Evolutionary conservation across 2,329 filamentous ascomycete species (phyloP).

Genomic region (Ophiocordyceps sinensis): DNA sequence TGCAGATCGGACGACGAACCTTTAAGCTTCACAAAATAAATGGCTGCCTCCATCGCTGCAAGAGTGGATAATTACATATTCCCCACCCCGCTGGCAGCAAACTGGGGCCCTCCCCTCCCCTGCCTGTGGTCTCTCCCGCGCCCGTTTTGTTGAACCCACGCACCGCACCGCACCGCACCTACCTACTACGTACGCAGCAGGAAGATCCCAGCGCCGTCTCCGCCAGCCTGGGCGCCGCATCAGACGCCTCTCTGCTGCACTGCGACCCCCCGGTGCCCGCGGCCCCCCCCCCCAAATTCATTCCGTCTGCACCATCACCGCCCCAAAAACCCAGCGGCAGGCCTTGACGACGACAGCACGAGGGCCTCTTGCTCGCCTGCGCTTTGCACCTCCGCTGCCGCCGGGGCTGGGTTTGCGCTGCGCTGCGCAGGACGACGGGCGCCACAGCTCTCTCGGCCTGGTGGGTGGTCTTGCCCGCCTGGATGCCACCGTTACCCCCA

Average conservation of each 20-base stretch:
- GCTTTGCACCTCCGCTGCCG: not conserved
- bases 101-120: not conserved
- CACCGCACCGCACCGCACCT: not conserved
- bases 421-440: conserved; percentile 1
- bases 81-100: not conserved
- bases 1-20: too few species aligned
- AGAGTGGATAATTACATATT: conserved; percentile 3
- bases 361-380: not conserved
- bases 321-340: not conserved
- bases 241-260: conserved; percentile 6
- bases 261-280: conserved; percentile 3
- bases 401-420: conserved; percentile 1
- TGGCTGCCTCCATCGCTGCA: not conserved
- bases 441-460: not conserved
- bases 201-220: conserved; percentile 8
- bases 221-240: conserved; percentile 6
- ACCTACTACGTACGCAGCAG: conserved; percentile 4
- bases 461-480: not conserved
- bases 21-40: too few species aligned
- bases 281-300: not conserved
- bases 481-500: not conserved
- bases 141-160: not conserved
- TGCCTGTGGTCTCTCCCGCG: not conserved
- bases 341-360: not conserved
- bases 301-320: not conserved